Percentiles rank a stretch among this genome's conserved stretches.
These are phyloP conservation scores for Cercospora sp. DNA, from an alignment of 2,329 filamentous ascomycete species.

Conservation along the genomic window DNA sequence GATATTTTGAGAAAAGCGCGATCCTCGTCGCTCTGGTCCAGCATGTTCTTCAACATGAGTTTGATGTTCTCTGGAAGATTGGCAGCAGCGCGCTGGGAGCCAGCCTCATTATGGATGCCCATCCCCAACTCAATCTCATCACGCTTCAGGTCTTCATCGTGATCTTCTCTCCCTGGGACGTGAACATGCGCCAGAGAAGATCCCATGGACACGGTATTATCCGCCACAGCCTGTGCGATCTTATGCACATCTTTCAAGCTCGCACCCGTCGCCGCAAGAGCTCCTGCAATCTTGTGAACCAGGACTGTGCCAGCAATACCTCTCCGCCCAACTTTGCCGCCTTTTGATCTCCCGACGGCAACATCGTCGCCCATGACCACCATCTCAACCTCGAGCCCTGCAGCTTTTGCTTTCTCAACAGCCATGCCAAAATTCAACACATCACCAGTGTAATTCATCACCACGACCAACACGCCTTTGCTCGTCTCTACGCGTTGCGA, in stretches of 20 bases:
- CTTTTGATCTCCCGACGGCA: conserved; percentile 75
- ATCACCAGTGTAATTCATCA: conserved; percentile 71
- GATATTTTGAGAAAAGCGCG: conserved; percentile 67
- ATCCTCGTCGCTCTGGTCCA: conserved; percentile 64
- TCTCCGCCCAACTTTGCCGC: conserved; percentile 87
- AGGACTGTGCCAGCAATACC: conserved; percentile 90
- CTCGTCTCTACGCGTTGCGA: conserved; percentile 68
- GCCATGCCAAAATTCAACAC: conserved; percentile 92
- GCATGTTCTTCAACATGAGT: conserved; percentile 65
- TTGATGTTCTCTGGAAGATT: conserved; percentile 49
- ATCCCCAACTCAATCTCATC: conserved; percentile 68
- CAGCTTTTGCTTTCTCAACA: conserved; percentile 84
- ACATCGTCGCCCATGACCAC: conserved; percentile 90
- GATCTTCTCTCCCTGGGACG: conserved; percentile 70
- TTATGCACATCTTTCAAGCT: conserved; percentile 68
- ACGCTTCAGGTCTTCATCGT: conserved; percentile 58
- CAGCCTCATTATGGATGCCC: conserved; percentile 67
- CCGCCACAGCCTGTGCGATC: conserved; percentile 69
- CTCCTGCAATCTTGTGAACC: conserved; percentile 87
- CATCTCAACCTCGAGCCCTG: conserved; percentile 78
- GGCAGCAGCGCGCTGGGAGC: conserved; percentile 44
- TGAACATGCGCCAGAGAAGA: conserved; percentile 89
- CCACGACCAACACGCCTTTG: conserved; percentile 79
- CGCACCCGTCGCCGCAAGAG: conserved; percentile 68
- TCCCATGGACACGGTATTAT: conserved; percentile 81